phyloP scores from a whole-genome alignment of 2,329 filamentous ascomycete species.

The Cladosporium sp. region DNA sequence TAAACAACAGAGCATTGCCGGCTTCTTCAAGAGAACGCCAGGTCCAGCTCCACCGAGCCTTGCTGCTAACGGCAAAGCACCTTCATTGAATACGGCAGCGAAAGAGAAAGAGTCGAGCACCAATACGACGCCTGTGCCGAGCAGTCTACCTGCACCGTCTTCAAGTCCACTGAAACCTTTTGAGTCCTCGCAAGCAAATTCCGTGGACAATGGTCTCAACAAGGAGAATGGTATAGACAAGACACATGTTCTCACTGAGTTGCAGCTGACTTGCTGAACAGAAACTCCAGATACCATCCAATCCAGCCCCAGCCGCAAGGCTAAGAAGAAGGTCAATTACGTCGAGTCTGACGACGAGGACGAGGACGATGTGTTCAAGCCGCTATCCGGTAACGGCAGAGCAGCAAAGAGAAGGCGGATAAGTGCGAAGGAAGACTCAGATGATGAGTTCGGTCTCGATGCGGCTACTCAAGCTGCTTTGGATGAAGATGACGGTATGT shows the following conservation, averaged over 20 bases:
- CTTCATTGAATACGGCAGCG: constrained; percentile 24
- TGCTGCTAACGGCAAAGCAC: constrained; percentile 31
- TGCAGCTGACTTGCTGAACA: constrained; percentile 18
- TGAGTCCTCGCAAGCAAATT: constrained; percentile 49
- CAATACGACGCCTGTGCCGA: constrained; percentile 69
- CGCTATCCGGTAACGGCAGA: constrained; percentile 44
- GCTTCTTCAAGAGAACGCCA: constrained; percentile 62
- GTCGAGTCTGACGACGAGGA: constrained; percentile 78
- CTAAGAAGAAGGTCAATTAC: constrained; percentile 69
- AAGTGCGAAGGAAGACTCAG: constrained; percentile 60
- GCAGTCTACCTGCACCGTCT: constrained; percentile 71
- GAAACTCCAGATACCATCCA: constrained; percentile 43
- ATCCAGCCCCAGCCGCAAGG: constrained; percentile 76
- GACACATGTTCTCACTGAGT: neutral
- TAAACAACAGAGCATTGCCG: constrained; percentile 68
- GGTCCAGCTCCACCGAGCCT: constrained; percentile 41
- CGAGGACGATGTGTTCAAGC: constrained; percentile 66
- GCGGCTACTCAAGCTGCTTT: constrained; percentile 53
- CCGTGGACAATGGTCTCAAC: constrained; percentile 44
- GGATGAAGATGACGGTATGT: constrained; percentile 56
- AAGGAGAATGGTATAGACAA: constrained; percentile 46
- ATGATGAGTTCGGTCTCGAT: constrained; percentile 63
- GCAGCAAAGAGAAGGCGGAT: constrained; percentile 57
- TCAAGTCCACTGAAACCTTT: constrained; percentile 59
- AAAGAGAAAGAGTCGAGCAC: constrained; percentile 22